Evolutionary conservation across 495 filamentous ascomycete genomes (phyloP).

Genomic region (Penicillium turbatum): DNA sequence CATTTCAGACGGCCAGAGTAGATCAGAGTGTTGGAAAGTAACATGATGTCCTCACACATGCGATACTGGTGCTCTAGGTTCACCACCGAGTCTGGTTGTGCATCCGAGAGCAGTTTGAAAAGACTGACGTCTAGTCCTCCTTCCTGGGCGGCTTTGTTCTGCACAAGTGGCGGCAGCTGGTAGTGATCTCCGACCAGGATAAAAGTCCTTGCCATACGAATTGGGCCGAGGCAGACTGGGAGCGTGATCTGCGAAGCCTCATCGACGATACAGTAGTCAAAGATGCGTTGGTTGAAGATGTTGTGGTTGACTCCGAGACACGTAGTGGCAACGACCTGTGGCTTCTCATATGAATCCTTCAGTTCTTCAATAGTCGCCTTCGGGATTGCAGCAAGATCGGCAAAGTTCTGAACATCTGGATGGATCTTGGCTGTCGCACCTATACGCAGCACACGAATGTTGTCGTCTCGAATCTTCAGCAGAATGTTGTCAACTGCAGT

Average conservation of each 20-base stretch:
- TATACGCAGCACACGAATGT: slow-evolving; percentile 76
- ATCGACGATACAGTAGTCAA: slow-evolving; percentile 98
- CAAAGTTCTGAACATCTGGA: slow-evolving; percentile 79
- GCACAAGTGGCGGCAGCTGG: slow-evolving; percentile 89
- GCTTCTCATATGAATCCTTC: slow-evolving; percentile 71
- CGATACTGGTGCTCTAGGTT: slow-evolving; percentile 94
- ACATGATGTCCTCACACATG: slow-evolving; percentile 97
- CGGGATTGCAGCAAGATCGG: slow-evolving; percentile 64
- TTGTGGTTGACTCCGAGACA: slow-evolving; percentile 87
- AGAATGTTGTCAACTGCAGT: slow-evolving; percentile 97
- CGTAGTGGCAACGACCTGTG: slow-evolving; percentile 87
- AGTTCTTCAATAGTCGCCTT: slow-evolving; percentile 78
- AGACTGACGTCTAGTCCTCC: slow-evolving; percentile 89
- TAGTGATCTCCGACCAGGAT: slow-evolving; percentile 95
- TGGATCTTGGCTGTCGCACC: slow-evolving; percentile 81
- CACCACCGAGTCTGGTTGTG: slow-evolving; percentile 79
- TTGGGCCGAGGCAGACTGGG: slow-evolving; percentile 87
- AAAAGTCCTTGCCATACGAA: slow-evolving; percentile 89
- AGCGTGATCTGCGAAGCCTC: slow-evolving; percentile 97
- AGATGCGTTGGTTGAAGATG: slow-evolving; percentile 81
- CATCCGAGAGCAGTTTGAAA: slow-evolving; percentile 87
- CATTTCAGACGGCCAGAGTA: slow-evolving; percentile 88
- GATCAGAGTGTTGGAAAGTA: slow-evolving; percentile 86
- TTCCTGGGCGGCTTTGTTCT: slow-evolving; percentile 78
- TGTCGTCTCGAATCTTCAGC: slow-evolving; percentile 76